Evolutionary conservation across 176 grass and related monocot species (phyloP), one percentile per base, ranked within the genome.

Genomic region (Canna indica): DNA sequence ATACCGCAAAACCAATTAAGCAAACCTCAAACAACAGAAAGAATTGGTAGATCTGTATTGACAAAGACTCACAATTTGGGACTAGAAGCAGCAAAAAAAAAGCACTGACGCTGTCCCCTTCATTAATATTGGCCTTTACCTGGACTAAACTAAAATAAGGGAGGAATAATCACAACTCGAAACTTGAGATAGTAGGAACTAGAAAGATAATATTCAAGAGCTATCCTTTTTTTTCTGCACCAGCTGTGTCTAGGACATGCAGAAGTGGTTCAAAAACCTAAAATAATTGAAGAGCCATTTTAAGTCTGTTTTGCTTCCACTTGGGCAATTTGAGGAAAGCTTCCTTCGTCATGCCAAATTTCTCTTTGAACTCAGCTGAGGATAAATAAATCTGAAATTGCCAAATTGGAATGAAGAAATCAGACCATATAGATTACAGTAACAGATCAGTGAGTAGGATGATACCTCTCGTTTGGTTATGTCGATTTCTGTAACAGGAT

Each of bases 281-380:
- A 78, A 96, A 96, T 71, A 96, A 85, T 25, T 88, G 70, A 41
- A 88, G 39, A 47, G 34, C 74, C 47, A 82, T 79, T 79, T 96
- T 96, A 25, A 91, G 52, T 71, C 70, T 96, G 88, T 85, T 85
- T 70, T 96, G 88, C 78, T 88, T 96, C 92, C 92, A 96, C 59
- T 89, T 96, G 20, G 88, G 92, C 12, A 91, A 79, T 59, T 77
- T 87, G 81, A 74, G 75, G 86, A 96, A 96, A 34, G 80, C 81
- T 22, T 65, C 74, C 46, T 83, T 89, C 53, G 70, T 48, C 88
- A 89, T 91, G 76, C 64, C 53, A 13, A 96, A 82, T 77, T 91
- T 91, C 60, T 86, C 91, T 29, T 71, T n/a, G 73, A 96, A 96
- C 75, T 96, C 88, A 7, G 46, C 71, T 26, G 31, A 65, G 29